These are phyloP conservation scores for Posidonia oceanica DNA, from an alignment of 116 monocot genomes.

Conservation along the genomic window DNA sequence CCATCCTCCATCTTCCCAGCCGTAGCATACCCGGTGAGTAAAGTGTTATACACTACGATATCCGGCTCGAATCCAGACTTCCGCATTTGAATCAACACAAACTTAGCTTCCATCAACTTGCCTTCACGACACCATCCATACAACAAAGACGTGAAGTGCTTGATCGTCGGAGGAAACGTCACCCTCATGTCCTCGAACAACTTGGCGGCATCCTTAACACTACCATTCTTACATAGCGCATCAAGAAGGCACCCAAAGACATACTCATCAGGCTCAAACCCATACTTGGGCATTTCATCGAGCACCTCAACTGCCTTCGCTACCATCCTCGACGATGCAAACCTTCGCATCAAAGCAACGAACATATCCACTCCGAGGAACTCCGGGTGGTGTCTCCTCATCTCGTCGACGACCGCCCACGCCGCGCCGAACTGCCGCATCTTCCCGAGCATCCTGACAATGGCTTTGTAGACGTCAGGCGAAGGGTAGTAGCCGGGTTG, in stretches of 20 bases:
- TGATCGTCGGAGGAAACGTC: constrained; percentile 51
- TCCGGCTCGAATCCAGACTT: constrained; percentile 67
- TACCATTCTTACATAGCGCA: constrained; percentile 71
- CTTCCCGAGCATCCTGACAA: constrained; percentile 37
- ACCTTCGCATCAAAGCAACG: constrained; percentile 57
- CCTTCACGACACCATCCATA: constrained; percentile 63
- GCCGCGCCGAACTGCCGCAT: constrained; percentile 53
- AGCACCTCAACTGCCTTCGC: constrained; percentile 65
- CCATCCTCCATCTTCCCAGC: constrained; percentile 54
- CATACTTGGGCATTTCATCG: constrained; percentile 75
- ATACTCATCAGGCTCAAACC: constrained; percentile 31
- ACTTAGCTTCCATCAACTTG: constrained; percentile 49
- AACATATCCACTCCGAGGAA: constrained; percentile 44
- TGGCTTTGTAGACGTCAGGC: constrained; percentile 18
- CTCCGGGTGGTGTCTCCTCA: constrained; percentile 18
- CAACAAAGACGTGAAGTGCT: constrained; percentile 64
- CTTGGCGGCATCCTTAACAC: constrained; percentile 59
- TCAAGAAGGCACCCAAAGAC: constrained; percentile 71
- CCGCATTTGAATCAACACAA: constrained; percentile 35
- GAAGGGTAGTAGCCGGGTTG: constrained; percentile 11
- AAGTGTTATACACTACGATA: constrained; percentile 56
- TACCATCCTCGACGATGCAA: constrained; percentile 55
- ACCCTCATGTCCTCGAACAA: constrained; percentile 65
- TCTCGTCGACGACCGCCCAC: constrained; percentile 20
- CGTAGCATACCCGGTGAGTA: constrained; percentile 36